Percentiles rank a stretch among this genome's conserved stretches.
phyloP scores from a whole-genome alignment of 2,329 filamentous ascomycete species.

The Pyrenophora teres region DNA sequence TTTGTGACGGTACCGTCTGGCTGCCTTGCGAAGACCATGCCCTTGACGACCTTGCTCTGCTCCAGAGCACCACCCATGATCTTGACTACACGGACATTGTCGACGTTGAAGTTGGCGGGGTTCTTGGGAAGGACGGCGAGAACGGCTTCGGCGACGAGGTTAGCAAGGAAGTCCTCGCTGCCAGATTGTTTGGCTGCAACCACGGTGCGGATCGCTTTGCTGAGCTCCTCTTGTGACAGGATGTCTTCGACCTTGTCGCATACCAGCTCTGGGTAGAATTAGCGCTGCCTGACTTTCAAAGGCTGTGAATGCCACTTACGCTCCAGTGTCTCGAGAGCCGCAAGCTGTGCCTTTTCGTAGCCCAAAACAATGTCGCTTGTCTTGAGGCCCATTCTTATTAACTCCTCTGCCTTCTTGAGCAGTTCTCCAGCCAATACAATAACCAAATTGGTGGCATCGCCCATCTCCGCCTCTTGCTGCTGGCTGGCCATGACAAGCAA shows the following conservation, averaged over 20 bases:
- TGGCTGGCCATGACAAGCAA: slow-evolving; percentile 98
- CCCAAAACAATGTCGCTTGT: slow-evolving; percentile 96
- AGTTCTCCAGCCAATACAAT: slow-evolving; percentile 95
- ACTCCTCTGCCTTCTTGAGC: slow-evolving; percentile 93
- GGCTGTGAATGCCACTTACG: slow-evolving; percentile 49
- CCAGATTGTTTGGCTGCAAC: slow-evolving; percentile 96
- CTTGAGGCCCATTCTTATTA: slow-evolving; percentile 95
- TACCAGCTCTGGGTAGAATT: slow-evolving; percentile 65
- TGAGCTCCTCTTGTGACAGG: slow-evolving; percentile 77
- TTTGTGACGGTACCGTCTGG: slow-evolving; percentile 91
- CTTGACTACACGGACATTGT: slow-evolving; percentile 98
- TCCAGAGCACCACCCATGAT: slow-evolving; percentile 98
- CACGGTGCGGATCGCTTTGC: slow-evolving; percentile 94
- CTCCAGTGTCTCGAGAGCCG: slow-evolving; percentile 83
- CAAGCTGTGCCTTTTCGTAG: slow-evolving; percentile 92
- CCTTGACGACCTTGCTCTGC: slow-evolving; percentile 92
- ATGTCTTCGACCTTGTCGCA: slow-evolving; percentile 91
- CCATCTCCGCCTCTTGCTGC: slow-evolving; percentile 99
- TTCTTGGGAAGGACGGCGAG: slow-evolving; percentile 95
- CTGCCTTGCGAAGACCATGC: slow-evolving; percentile 97
- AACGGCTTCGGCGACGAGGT: slow-evolving; percentile 81
- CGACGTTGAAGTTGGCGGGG: slow-evolving; percentile 94
- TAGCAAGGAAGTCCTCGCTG: slow-evolving; percentile 84
- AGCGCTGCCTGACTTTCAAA: slow-evolving; percentile 8
- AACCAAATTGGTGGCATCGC: slow-evolving; percentile 96